phyloP scores from a whole-genome alignment of 2,329 filamentous ascomycete species.

The Alternaria hordeiaustralica region DNA sequence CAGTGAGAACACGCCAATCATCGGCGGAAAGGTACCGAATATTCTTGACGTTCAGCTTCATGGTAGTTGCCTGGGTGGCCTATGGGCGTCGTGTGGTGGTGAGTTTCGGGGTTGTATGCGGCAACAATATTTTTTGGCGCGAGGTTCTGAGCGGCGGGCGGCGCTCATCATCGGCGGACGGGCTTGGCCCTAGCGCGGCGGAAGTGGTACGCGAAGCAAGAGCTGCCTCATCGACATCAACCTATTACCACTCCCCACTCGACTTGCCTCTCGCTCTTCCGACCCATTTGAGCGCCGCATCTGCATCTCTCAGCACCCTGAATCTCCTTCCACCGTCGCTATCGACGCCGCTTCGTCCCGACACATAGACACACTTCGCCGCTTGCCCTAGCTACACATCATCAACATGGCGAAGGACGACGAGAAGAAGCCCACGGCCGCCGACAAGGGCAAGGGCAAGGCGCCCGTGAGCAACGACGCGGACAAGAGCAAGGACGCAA shows the following conservation, averaged over 20 bases:
- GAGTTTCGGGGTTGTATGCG: conserved; percentile 11
- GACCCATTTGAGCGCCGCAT: conserved; percentile 11
- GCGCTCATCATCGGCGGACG: conserved; percentile 26
- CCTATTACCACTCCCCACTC: conserved; percentile 25
- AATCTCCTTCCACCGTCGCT: background rate
- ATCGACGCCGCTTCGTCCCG: conserved; percentile 20
- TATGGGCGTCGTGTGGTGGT: background rate
- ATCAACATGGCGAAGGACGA: conserved; percentile 88
- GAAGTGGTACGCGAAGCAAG: conserved; percentile 26
- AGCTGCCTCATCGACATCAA: conserved; percentile 42
- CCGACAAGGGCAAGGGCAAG: conserved; percentile 97
- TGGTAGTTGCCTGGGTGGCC: conserved; percentile 49
- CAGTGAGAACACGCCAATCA: conserved; percentile 94
- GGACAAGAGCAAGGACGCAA: conserved; percentile 63
- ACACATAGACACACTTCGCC: conserved; percentile 36
- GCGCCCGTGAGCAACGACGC: conserved; percentile 70
- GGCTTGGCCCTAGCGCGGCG: conserved; percentile 31
- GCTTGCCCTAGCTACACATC: conserved; percentile 42
- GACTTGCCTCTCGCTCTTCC: conserved; percentile 18
- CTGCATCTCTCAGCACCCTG: background rate
- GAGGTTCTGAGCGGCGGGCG: background rate
- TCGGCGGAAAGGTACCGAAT: conserved; percentile 91
- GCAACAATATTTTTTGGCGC: conserved; percentile 32
- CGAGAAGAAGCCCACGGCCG: conserved; percentile 79
- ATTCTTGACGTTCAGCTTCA: conserved; percentile 95